Percentiles rank a stretch among this genome's conserved stretches.
These are phyloP conservation scores for Claviceps capensis DNA, from an alignment of 2,329 filamentous ascomycete genomes.

Conservation along the genomic window DNA sequence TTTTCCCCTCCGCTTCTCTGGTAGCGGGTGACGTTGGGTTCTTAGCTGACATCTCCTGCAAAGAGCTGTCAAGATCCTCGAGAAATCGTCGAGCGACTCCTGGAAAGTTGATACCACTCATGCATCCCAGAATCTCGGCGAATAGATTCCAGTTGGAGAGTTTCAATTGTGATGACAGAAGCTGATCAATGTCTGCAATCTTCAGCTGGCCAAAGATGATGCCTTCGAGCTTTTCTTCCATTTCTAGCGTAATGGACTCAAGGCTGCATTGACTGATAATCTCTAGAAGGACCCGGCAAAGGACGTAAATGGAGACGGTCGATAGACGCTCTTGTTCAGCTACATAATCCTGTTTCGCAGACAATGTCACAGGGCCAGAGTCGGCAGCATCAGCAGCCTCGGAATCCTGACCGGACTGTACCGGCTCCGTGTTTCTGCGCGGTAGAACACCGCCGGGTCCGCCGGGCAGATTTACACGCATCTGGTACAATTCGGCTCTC, in stretches of 20 bases:
- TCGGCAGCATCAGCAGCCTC: constrained; percentile 16
- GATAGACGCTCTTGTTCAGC: constrained; percentile 76
- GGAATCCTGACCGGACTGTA: constrained; percentile 27
- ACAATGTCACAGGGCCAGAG: constrained; percentile 25
- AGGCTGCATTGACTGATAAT: constrained; percentile 85
- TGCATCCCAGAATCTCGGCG: constrained; percentile 81
- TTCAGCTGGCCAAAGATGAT: constrained; percentile 96
- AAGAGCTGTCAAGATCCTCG: constrained; percentile 61
- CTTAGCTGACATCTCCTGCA: constrained; percentile 63
- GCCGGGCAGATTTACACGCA: constrained; percentile 27
- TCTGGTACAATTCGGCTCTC: constrained; percentile 41
- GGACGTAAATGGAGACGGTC: constrained; percentile 87
- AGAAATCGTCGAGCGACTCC: constrained; percentile 75
- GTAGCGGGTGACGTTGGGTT: constrained; percentile 42
- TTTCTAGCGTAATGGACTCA: constrained; percentile 70
- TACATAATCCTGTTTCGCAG: constrained; percentile 54
- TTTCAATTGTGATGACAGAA: constrained; percentile 64
- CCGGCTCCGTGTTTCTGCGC: constrained; percentile 63
- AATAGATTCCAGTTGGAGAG: constrained; percentile 95
- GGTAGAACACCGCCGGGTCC: constrained; percentile 39
- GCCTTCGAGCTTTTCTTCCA: constrained; percentile 85
- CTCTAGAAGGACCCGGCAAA: constrained; percentile 86
- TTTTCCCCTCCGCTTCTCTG: constrained; percentile 62
- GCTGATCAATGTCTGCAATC: constrained; percentile 69
- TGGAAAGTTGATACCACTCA: constrained; percentile 85